Evolutionary conservation across 805 yeast species (phyloP).

Genomic region (Cyberlindnera mrakii): DNA sequence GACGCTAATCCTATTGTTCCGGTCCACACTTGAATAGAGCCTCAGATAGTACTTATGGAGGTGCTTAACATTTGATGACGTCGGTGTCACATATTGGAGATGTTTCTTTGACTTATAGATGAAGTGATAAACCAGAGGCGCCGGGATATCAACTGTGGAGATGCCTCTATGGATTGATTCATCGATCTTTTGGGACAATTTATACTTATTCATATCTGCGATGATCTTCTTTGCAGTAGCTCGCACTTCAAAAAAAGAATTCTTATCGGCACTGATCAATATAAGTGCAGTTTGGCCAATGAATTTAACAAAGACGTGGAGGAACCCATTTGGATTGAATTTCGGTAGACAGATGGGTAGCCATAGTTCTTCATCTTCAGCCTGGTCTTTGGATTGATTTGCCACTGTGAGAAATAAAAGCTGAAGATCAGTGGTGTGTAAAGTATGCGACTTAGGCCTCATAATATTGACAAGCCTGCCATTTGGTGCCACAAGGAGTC

Average conservation of each 20-base stretch:
- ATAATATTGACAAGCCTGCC: slow-evolving; percentile 63
- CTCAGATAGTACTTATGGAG: slow-evolving; percentile 20
- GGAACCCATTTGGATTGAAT: slow-evolving; percentile 82
- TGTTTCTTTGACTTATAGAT: slow-evolving; percentile 65
- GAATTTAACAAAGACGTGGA: slow-evolving; percentile 73
- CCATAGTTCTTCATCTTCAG: slow-evolving; percentile 73
- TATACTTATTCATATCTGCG: slow-evolving; percentile 30
- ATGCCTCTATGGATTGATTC: slow-evolving; percentile 32
- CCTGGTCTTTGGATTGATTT: slow-evolving; percentile 29
- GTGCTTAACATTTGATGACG: slow-evolving; percentile 12
- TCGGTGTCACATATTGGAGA: slow-evolving; percentile 54
- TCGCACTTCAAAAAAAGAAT: slow-evolving; percentile 72
- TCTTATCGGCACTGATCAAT: slow-evolving; percentile 53
- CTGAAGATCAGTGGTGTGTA: slow-evolving; percentile 79
- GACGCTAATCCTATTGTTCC: slow-evolving; percentile 33
- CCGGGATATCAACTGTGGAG: slow-evolving; percentile 46
- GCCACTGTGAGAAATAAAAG: slow-evolving; percentile 66
- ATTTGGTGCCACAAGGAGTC: slow-evolving; percentile 58
- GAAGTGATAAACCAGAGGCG: slow-evolving; percentile 65
- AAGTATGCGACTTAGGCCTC: slow-evolving; percentile 70
- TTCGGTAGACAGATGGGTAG: slow-evolving; percentile 88
- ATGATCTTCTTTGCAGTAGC: slow-evolving; percentile 50
- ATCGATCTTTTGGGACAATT: slow-evolving; percentile 32
- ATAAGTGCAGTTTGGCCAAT: slow-evolving; percentile 40
- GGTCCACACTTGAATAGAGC: slow-evolving; percentile 23